phyloP scores from a whole-genome alignment of 1,139 yeast genomes.

The Candida gigantensis region DNA sequence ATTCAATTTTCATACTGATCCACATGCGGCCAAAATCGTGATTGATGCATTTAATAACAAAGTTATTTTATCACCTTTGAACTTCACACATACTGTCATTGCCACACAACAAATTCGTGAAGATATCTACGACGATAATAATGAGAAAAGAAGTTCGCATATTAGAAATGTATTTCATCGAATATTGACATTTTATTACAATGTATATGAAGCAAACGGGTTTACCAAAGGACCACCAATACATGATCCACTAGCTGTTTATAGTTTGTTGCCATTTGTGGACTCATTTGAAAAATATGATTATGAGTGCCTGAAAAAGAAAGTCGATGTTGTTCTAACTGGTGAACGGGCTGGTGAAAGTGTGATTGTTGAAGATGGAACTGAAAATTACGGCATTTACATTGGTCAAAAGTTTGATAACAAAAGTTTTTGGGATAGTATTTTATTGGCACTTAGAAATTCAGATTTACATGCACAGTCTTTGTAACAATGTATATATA shows the following conservation, averaged over 20 bases:
- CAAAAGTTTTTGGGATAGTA: constrained; percentile 53
- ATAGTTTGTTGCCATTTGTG: constrained; percentile 51
- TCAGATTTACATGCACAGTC: constrained; percentile 17
- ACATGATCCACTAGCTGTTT: constrained; percentile 80
- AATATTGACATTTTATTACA: constrained; percentile 56
- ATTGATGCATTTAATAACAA: constrained; percentile 45
- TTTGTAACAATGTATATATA: not conserved
- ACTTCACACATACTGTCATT: constrained; percentile 68
- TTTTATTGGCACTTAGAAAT: constrained; percentile 41
- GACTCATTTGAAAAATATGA: constrained; percentile 33
- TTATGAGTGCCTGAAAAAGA: constrained; percentile 31
- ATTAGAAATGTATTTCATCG: constrained; percentile 57
- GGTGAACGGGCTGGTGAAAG: constrained; percentile 40
- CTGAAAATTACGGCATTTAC: constrained; percentile 41
- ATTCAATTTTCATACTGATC: constrained; percentile 76
- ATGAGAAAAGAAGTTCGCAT: constrained; percentile 25
- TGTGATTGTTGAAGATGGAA: constrained; percentile 23
- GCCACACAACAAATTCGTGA: constrained; percentile 52
- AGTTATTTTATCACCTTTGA: constrained; percentile 62
- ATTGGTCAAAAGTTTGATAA: constrained; percentile 49
- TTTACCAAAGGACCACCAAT: constrained; percentile 68
- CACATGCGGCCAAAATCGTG: constrained; percentile 68
- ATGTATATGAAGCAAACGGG: constrained; percentile 47
- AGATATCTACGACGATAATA: constrained; percentile 22
- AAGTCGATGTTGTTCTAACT: constrained; percentile 24